Evolutionary conservation across 176 grass and related monocot species (phyloP).

Genomic region (Phoenix dactylifera): DNA sequence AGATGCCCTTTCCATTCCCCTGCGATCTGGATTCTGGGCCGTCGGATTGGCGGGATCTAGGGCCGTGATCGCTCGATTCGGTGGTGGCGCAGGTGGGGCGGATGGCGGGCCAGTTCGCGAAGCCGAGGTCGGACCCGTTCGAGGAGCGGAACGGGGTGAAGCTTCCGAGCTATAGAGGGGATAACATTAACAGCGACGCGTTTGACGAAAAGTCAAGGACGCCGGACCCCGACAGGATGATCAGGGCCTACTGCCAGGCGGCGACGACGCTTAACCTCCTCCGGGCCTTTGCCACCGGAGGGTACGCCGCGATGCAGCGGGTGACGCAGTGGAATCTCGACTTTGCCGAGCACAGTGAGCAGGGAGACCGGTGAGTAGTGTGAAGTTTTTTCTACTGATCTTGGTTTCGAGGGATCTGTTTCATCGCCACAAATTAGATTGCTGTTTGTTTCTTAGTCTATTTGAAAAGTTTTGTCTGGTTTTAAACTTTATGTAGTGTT

Average conservation of each 20-base stretch:
- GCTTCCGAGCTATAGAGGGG: slow-evolving; percentile 56
- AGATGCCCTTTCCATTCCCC: neutral
- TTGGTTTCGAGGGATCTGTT: no score
- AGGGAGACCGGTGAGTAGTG: slow-evolving; percentile 38
- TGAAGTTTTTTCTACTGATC: no score
- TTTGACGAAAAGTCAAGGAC: slow-evolving; percentile 58
- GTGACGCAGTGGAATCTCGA: slow-evolving; percentile 67
- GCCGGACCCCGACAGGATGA: slow-evolving; percentile 64
- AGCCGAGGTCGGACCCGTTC: slow-evolving; percentile 41
- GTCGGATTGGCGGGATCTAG: neutral
- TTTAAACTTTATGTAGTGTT: no score
- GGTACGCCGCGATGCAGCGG: slow-evolving; percentile 60
- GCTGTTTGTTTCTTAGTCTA: no score
- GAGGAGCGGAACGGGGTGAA: slow-evolving; percentile 47
- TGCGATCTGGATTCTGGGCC: neutral
- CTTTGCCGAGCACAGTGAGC: slow-evolving; percentile 62
- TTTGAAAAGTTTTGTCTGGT: no score
- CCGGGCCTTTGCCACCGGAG: slow-evolving; percentile 60
- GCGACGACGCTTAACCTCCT: slow-evolving; percentile 64
- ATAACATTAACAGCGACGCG: slow-evolving; percentile 57
- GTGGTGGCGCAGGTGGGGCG: slow-evolving; percentile 33
- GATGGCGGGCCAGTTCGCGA: slow-evolving; percentile 60
- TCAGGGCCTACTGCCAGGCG: slow-evolving; percentile 50
- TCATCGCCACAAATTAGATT: no score
- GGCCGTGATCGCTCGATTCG: no score